Base-by-base conservation (phyloP, 495 filamentous ascomycete species). In the Aspergillus conjunctus region DNA sequence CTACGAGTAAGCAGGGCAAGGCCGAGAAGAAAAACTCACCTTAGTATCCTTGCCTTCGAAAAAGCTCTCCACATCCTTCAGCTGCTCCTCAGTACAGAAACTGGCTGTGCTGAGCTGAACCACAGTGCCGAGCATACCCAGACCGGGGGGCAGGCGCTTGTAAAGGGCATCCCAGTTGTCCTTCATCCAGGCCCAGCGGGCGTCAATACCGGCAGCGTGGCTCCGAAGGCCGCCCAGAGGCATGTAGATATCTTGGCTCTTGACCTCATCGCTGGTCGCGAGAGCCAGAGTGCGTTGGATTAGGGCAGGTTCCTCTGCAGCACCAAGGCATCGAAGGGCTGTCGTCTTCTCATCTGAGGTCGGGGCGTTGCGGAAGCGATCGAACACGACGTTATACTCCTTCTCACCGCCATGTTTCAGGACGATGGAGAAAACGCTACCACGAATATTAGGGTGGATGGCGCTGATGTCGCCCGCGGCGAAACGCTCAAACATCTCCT, bases 221-320 rank as follows among this genome's bases (percentile, higher is more conserved):
- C 81, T 85, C 58, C 94, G 85, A 52, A 98, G 82, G 26, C 89
- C 91, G 41, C 83, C 82, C 26, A 95, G 77, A 3, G 87, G 94
- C 69, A 97, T 87, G 79, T 97, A 98, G 64, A 98, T 87, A 68
- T 98, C 94, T 76, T 98, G 94, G 64, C 88, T 92, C 79, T 96
- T 95, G 73, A 98, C 91, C 61, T 96, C 89, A 43, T 87, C 83
- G 73, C 87, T 85, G 59, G 90, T 81, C 45, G 92, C 85, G 34
- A 96, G 78, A 9, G 74, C 80, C 17, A 98, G 83, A 2, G 92
- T 93, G 56, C 86, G 85, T 71, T 91, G 73, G 74, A 97, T 93
- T 49, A 97, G 86, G 52, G 86, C 83, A 14, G 90, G 85, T 46
- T 88, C 79, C 63, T 89, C 88, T 32, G 91, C 86, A 53, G 91